phyloP scores from a whole-genome alignment of 2,329 filamentous ascomycete species.

The Cladophialophora psammophila region DNA sequence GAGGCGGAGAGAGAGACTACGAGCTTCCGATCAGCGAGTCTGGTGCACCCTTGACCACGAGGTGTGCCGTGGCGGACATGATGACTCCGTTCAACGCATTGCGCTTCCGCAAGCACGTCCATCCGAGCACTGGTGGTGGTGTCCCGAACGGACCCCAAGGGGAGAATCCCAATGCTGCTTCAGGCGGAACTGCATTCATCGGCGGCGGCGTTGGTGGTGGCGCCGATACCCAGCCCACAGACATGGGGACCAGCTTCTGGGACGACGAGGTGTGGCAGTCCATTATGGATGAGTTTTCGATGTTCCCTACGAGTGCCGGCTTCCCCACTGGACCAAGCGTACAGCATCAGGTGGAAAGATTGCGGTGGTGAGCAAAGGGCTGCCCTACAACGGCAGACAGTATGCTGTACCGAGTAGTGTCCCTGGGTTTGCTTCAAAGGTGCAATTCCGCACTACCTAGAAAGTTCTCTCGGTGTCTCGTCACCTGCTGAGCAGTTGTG shows the following conservation, averaged over 20 bases:
- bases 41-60: background rate
- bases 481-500: background rate
- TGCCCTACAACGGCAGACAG: no score
- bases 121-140: background rate
- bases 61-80: slow-evolving; percentile 15
- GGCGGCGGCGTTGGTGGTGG: background rate
- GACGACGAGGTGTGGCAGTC: slow-evolving; percentile 25
- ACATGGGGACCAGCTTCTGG: slow-evolving; percentile 7
- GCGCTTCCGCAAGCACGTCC: slow-evolving; percentile 10
- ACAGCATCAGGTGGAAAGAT: background rate
- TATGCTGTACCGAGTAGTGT: no score
- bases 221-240: background rate
- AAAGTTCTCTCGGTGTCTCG: no score
- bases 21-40: slow-evolving; percentile 9
- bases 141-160: background rate
- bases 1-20: background rate
- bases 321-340: slow-evolving; percentile 8
- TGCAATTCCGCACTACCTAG: no score
- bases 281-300: slow-evolving; percentile 24
- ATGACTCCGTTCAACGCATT: slow-evolving; percentile 19
- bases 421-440: no score
- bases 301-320: slow-evolving; percentile 21
- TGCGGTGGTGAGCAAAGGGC: background rate
- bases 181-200: background rate
- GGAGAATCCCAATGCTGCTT: background rate